Percentiles rank a stretch among this genome's conserved stretches.
Evolutionary conservation across 495 filamentous ascomycete species (phyloP).

Genomic region (Aspergillus nanangensis): DNA sequence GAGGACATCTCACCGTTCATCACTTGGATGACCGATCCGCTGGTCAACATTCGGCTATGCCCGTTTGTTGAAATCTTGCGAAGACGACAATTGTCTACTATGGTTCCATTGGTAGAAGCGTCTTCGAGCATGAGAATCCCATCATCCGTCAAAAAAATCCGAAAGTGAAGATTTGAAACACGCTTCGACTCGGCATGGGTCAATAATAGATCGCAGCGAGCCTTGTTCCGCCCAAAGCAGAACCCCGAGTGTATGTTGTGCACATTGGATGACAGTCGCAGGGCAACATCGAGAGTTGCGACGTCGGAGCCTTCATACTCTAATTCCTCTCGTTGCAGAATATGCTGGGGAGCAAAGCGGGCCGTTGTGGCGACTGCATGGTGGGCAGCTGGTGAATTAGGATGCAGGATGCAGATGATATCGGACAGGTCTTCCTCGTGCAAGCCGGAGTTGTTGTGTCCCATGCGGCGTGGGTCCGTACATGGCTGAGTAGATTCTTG

Average conservation of each 20-base stretch:
- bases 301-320: conserved; percentile 39
- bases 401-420: conserved; percentile 84
- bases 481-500: conserved; percentile 76
- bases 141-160: conserved; percentile 77
- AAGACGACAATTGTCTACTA: conserved; percentile 68
- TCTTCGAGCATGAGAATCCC: conserved; percentile 88
- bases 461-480: conserved; percentile 72
- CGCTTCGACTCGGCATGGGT: conserved; percentile 49
- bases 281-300: conserved; percentile 61
- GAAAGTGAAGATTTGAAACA: conserved; percentile 87
- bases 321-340: conserved; percentile 45
- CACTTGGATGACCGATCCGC: conserved; percentile 69
- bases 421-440: conserved; percentile 77
- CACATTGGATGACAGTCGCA: conserved; percentile 70
- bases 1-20: conserved; percentile 43
- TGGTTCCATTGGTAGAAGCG: conserved; percentile 85
- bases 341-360: conserved; percentile 47
- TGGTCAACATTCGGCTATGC: conserved; percentile 61
- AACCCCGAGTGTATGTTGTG: conserved; percentile 66
- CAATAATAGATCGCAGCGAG: conserved; percentile 71
- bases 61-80: conserved; percentile 41
- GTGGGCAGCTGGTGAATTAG: conserved; percentile 66
- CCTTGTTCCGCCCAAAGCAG: conserved; percentile 72
- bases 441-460: conserved; percentile 71
- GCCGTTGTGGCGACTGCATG: conserved; percentile 53